Percentiles rank a stretch among this genome's conserved stretches.
phyloP scores from a whole-genome alignment of 495 filamentous ascomycete genomes.

The Penicilliopsis zonata region DNA sequence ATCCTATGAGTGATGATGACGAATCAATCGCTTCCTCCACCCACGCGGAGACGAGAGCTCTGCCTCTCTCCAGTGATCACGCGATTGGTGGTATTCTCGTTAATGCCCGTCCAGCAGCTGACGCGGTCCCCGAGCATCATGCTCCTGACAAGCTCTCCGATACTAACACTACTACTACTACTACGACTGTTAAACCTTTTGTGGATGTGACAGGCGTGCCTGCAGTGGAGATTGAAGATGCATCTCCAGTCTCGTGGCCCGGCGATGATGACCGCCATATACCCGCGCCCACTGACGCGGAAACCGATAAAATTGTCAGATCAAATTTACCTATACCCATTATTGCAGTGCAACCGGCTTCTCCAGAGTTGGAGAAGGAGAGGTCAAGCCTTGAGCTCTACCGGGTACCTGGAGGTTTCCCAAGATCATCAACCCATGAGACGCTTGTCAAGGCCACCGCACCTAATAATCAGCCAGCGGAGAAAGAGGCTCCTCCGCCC shows the following conservation, averaged over 20 bases:
- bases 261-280: no score
- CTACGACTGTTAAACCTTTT: no score
- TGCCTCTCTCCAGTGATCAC: slow-evolving; percentile 50
- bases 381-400: slow-evolving; percentile 11
- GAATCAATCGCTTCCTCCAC: slow-evolving; percentile 24
- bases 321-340: slow-evolving; percentile 21
- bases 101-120: slow-evolving; percentile 3
- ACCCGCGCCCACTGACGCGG: slow-evolving; percentile 4
- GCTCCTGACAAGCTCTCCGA: no score
- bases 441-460: neutral
- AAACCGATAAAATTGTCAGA: slow-evolving; percentile 1
- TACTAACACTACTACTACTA: no score
- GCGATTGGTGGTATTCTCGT: slow-evolving; percentile 48
- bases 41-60: slow-evolving; percentile 8
- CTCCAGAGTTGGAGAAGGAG: slow-evolving; percentile 28
- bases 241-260: no score
- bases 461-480: no score
- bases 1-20: slow-evolving; percentile 25
- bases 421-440: slow-evolving; percentile 5
- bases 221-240: no score
- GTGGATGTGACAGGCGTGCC: no score
- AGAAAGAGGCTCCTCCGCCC: no score
- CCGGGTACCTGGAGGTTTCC: slow-evolving; percentile 5
- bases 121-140: slow-evolving; percentile 3
- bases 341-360: slow-evolving; percentile 35